phyloP scores from a whole-genome alignment of 179 eudicot genomes.

The Beta corolliflora region DNA sequence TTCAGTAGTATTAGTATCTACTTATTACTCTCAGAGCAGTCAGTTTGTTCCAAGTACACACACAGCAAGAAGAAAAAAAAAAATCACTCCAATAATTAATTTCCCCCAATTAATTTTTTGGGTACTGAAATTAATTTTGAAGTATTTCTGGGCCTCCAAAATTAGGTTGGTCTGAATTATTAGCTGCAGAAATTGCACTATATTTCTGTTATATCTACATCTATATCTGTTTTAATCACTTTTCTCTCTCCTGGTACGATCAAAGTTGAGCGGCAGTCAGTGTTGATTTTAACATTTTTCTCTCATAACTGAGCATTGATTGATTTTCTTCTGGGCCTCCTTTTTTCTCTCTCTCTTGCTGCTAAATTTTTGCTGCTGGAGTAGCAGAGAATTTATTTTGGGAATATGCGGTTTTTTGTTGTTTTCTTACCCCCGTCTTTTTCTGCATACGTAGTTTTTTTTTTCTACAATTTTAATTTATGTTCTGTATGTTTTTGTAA shows the following conservation, averaged over 20 bases:
- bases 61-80: not conserved
- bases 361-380: slow-evolving; percentile 13
- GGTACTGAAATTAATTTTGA: not conserved
- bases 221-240: no score
- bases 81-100: not conserved
- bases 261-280: not conserved
- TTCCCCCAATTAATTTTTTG: not conserved
- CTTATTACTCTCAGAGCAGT: not conserved
- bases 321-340: slow-evolving; percentile 10
- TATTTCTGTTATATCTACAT: no score
- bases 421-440: slow-evolving; percentile 11
- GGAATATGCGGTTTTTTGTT: slow-evolving; percentile 39
- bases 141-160: slow-evolving; percentile 24
- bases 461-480: not conserved
- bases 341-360: not conserved
- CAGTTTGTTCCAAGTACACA: slow-evolving; percentile 27
- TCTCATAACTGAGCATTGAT: slow-evolving; percentile 14
- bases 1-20: not conserved
- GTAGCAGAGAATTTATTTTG: slow-evolving; percentile 26
- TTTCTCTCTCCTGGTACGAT: slow-evolving; percentile 15
- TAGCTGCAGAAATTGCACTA: no score
- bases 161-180: not conserved
- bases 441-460: slow-evolving; percentile 4
- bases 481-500: not conserved
- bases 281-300: not conserved